Conservation (phyloP, 768 basidiomycete species). For the Leccinum variicolor region DNA sequence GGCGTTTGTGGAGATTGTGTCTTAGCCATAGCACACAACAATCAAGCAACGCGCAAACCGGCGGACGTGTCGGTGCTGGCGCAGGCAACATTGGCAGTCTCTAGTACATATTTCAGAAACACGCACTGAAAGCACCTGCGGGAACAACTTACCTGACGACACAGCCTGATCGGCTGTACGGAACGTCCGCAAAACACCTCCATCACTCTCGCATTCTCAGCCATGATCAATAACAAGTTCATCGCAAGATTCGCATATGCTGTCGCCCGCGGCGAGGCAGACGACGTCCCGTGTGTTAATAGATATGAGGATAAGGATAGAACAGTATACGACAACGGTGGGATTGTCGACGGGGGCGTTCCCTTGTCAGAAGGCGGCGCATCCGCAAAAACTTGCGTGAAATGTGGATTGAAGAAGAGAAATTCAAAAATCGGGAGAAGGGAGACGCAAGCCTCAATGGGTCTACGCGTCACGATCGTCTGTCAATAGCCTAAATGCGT, state of each 20-base stretch:
- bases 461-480: constrained; percentile 38
- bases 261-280: constrained; percentile 52
- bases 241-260: constrained; percentile 61
- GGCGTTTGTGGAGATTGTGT: constrained; percentile 62
- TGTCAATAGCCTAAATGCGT: not conserved
- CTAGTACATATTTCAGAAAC: constrained; percentile 28
- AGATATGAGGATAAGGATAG: constrained; percentile 63
- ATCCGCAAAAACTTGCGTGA: constrained; percentile 46
- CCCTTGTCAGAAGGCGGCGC: constrained; percentile 29
- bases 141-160: constrained; percentile 51
- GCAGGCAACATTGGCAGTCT: constrained; percentile 50
- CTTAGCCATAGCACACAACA: constrained; percentile 68
- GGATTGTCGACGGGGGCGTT: constrained; percentile 16
- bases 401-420: constrained; percentile 46
- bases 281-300: constrained; percentile 63
- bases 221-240: constrained; percentile 48
- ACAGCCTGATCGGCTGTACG: constrained; percentile 47
- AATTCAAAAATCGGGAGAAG: constrained; percentile 64
- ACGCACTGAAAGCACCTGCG: not conserved
- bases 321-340: constrained; percentile 45
- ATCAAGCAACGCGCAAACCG: constrained; percentile 60
- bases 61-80: constrained; percentile 38
- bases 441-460: constrained; percentile 56
- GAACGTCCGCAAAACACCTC: constrained; percentile 41
- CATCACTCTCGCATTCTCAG: constrained; percentile 49